Conservation (phyloP, 768 basidiomycete species). For the Chalciporus pseudorubinellus region DNA sequence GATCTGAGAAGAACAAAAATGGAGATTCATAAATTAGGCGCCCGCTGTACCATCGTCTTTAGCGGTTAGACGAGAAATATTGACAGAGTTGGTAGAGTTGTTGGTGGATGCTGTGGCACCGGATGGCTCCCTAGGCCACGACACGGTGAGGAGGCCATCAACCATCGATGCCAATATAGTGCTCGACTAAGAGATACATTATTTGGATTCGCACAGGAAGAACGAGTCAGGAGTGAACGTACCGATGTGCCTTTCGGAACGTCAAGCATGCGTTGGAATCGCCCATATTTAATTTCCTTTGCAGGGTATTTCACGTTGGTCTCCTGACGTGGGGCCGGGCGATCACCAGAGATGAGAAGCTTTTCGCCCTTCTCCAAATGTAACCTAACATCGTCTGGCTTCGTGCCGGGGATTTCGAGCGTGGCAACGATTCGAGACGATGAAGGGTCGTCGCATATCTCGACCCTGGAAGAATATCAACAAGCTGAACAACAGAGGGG, state of each 20-base stretch:
- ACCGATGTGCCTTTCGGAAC: conserved; percentile 40
- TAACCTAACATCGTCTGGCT: conserved; percentile 34
- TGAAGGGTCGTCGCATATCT: conserved; percentile 38
- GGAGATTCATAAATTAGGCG: neutral
- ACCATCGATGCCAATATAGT: conserved; percentile 40
- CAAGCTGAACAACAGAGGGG: neutral
- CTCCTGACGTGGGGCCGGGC: conserved; percentile 20
- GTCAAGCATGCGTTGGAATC: conserved; percentile 35
- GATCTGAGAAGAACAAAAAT: conserved; percentile 1
- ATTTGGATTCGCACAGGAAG: neutral
- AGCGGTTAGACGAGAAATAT: neutral
- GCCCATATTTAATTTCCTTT: conserved; percentile 41
- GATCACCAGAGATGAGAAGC: conserved; percentile 37
- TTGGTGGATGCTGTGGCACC: conserved; percentile 12
- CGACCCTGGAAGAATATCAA: conserved; percentile 33
- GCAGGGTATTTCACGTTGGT: conserved; percentile 24
- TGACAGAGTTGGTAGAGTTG: neutral
- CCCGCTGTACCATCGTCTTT: neutral
- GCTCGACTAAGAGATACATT: conserved; percentile 22
- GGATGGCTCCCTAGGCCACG: conserved; percentile 36
- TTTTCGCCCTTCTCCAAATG: conserved; percentile 29
- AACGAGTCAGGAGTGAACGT: conserved; percentile 7
- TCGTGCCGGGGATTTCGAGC: conserved; percentile 42
- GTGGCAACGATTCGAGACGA: conserved; percentile 33
- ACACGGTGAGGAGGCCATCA: conserved; percentile 39